Percentiles rank a stretch among this genome's conserved stretches.
Evolutionary conservation across 805 yeast genomes (phyloP).

Genomic region (Candida dendrica): DNA sequence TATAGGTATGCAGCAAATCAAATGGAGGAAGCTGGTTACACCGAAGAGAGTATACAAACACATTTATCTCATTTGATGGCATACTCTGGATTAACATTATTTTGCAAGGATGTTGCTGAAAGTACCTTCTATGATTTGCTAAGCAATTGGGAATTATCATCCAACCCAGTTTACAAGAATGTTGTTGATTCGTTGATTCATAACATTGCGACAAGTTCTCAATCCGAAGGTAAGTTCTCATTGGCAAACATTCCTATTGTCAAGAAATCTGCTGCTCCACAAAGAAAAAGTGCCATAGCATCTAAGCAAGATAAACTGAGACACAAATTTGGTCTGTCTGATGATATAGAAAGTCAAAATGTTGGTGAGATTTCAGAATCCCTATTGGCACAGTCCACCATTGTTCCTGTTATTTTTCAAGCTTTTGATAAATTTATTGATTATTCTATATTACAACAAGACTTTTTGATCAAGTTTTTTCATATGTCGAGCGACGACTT

Average conservation of each 20-base stretch:
- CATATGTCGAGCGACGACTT: slow-evolving; percentile 29
- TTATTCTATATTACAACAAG: slow-evolving; percentile 30
- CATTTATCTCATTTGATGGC: slow-evolving; percentile 32
- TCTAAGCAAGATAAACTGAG: slow-evolving; percentile 11
- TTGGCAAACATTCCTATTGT: slow-evolving; percentile 9
- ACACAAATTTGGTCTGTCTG: slow-evolving; percentile 13
- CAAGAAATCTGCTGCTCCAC: slow-evolving; percentile 1
- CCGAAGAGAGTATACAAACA: slow-evolving; percentile 9
- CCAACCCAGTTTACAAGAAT: slow-evolving; percentile 27
- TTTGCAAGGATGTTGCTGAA: slow-evolving; percentile 50
- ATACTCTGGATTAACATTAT: slow-evolving; percentile 43
- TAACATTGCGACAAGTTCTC: slow-evolving; percentile 16
- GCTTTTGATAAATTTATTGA: slow-evolving; percentile 27
- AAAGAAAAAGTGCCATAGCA: slow-evolving; percentile 1
- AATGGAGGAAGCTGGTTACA: slow-evolving; percentile 21
- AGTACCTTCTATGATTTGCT: slow-evolving; percentile 38
- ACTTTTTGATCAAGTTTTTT: slow-evolving; percentile 33
- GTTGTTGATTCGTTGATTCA: slow-evolving; percentile 22
- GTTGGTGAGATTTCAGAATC: slow-evolving; percentile 3
- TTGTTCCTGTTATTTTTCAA: slow-evolving; percentile 4
- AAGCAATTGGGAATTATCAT: slow-evolving; percentile 30
- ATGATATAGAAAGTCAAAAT: slow-evolving; percentile 4
- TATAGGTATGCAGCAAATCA: slow-evolving; percentile 32
- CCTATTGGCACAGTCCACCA: not conserved
- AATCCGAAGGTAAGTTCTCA: slow-evolving; percentile 11